A percentile compares a stretch with the other conserved stretches of the same genome.
phyloP scores from a whole-genome alignment of 2,329 filamentous ascomycete species.

The Colletotrichum scovillei region DNA sequence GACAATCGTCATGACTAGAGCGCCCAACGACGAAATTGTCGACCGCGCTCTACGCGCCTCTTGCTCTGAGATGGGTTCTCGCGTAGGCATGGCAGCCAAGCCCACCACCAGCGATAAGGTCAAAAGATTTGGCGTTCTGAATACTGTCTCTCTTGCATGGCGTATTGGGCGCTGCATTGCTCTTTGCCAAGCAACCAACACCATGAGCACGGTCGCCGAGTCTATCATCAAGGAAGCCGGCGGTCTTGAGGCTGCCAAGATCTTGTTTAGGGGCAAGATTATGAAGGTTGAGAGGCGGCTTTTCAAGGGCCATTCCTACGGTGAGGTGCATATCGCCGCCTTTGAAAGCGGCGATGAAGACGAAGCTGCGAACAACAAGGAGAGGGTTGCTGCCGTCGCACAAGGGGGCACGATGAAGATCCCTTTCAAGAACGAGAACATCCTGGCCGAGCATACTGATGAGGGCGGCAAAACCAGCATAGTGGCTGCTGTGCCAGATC shows the following conservation, averaged over 20 bases:
- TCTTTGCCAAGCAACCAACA: slow-evolving; percentile 47
- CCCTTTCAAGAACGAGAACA: slow-evolving; percentile 55
- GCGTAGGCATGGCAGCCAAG: slow-evolving; percentile 32
- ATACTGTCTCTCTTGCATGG: slow-evolving; percentile 33
- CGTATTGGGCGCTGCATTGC: slow-evolving; percentile 25
- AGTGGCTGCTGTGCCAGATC: slow-evolving; percentile 66
- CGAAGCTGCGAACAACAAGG: slow-evolving; percentile 17
- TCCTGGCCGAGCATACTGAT: slow-evolving; percentile 59
- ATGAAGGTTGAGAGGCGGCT: slow-evolving; percentile 60
- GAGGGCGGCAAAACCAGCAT: slow-evolving; percentile 46
- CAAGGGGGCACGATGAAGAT: slow-evolving; percentile 39
- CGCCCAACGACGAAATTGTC: slow-evolving; percentile 46
- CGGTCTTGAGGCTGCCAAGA: slow-evolving; percentile 61
- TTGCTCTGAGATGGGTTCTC: slow-evolving; percentile 49
- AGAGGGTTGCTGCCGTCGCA: slow-evolving; percentile 17
- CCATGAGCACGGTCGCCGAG: slow-evolving; percentile 65
- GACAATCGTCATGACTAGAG: slow-evolving; percentile 54
- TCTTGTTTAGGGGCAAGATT: slow-evolving; percentile 74
- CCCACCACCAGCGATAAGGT: slow-evolving; percentile 26
- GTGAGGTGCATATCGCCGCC: slow-evolving; percentile 48
- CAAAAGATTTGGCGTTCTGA: slow-evolving; percentile 39
- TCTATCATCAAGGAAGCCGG: slow-evolving; percentile 69
- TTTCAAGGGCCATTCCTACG: slow-evolving; percentile 61
- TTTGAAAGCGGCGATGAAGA: slow-evolving; percentile 39
- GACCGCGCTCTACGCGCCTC: slow-evolving; percentile 51